These are phyloP conservation scores for Xanthoceras sorbifolium DNA, from an alignment of 345 rosid genomes.

Conservation along the genomic window DNA sequence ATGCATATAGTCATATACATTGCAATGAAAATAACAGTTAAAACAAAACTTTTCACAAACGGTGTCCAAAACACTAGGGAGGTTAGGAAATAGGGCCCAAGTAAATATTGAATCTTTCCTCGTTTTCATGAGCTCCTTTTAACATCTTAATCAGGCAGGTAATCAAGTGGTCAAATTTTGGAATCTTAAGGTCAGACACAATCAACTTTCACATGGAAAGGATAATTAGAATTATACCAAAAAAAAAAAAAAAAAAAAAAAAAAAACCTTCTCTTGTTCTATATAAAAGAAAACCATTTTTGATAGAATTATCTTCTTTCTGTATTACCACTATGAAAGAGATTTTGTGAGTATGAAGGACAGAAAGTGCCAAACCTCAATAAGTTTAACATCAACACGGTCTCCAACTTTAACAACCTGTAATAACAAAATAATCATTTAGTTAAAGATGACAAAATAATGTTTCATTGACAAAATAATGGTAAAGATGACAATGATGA, in stretches of 20 bases:
- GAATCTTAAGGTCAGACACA: not conserved
- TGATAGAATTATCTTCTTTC: not conserved
- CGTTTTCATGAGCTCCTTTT: not conserved
- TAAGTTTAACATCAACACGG: slow-evolving; percentile 88
- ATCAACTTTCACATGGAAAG: not conserved
- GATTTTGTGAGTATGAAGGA: slow-evolving; percentile 8
- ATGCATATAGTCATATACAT: not conserved
- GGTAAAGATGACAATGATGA: not conserved
- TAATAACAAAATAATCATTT: slow-evolving; percentile 15
- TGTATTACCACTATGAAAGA: not conserved
- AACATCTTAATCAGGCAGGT: not conserved
- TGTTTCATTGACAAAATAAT: not conserved
- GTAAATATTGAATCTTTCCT: not conserved
- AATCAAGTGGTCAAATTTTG: not conserved
- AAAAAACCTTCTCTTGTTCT: not conserved
- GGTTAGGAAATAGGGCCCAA: not conserved
- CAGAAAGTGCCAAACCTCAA: slow-evolving; percentile 59
- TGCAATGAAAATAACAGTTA: not conserved
- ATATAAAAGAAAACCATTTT: not conserved
- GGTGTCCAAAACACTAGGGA: not conserved
- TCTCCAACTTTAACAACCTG: slow-evolving; percentile 93
- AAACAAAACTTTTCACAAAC: not conserved
- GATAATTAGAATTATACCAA: not conserved
- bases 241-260: not conserved
- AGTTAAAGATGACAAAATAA: not conserved